Base-by-base conservation (phyloP, 495 filamentous ascomycete genomes). In the Venustampulla echinocandica region DNA sequence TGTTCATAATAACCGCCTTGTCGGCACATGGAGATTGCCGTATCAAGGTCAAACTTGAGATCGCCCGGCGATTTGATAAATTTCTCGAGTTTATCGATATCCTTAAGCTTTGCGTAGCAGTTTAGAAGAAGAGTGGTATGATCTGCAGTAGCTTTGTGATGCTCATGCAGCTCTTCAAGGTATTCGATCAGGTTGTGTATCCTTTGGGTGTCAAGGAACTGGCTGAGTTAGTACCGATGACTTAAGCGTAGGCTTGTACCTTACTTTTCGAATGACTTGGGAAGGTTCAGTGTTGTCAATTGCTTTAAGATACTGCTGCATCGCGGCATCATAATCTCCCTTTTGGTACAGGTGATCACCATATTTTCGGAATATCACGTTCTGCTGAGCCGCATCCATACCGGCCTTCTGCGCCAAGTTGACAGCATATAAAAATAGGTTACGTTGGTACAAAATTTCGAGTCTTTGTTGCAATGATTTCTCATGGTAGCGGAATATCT, bases 151-250 rank as follows among this genome's bases (percentile, higher is more conserved):
- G 92, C 92, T 55, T 79, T 85, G 60, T 90, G 84, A 57, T 94
- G 89, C 44, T 96, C 88, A 61, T 98, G 92, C 20, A 98, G 67
- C 63, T 96, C 88, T 68, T 98, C 92, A 9, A 98, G 76, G 58
- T 97, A 98, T 62, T 96, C 89, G 53, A 98, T 98, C 13, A 98
- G 69, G 57, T 97, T 96, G 50, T 95, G 87, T 62, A 98, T 95
- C 54, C 89, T 74, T 67, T 97, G 90, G 0, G 90, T 96, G 53
- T 97, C 92, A 19, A 98, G 72, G 54, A 90, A 95, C 81, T 88
- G 40, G 15, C 1, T 4, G 24, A 20, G 35, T 38, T 15, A 56
- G 33, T 20, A 34, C 9, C 17, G 9, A 23, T 15, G 10, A 27
- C 2, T 2, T n/a, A 45, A 47, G 20, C 10, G 4, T 6, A 13